Evolutionary conservation across 176 grass and related monocot genomes (phyloP), one percentile per base, ranked within the genome.

Genomic region (Metroxylon sagu): DNA sequence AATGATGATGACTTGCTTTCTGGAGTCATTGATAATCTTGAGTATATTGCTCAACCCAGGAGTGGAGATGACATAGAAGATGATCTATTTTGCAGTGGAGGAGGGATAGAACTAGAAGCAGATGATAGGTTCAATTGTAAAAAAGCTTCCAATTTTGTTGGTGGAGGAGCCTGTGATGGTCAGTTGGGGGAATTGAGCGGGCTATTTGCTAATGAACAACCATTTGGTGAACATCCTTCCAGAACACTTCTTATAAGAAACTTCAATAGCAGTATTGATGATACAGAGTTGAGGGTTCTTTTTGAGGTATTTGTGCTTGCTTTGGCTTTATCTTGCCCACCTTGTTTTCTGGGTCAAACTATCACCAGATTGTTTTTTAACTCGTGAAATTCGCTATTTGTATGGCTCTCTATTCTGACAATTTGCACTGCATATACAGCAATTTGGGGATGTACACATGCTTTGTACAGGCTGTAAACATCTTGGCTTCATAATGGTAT

Each of bases 401-500:
- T 58, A 51, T 39, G 28, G 21, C 17, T 52, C 48, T 29, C 21
- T 56, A 68, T 78, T 5, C 23, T 65, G 59, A 78, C 14, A 66
- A 19, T 43, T 12, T 28, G 26, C 51, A 68, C 6, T 27, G 74
- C 62, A 52, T 25, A 43, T 49, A 59, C 83, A 95, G 91, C 83
- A 77, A 74, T 95, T 87, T 69, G 91, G 91, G 64, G 86, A 87
- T 49, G 86, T 95, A 53, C 68, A 69, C 15, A 79, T 72, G 12
- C 68, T 95, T 49, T 95, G 90, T 65, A 90, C 91, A 62, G 77
- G 86, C 43, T 90, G 91, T 52, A 95, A 95, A 71, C 83, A 90
- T 86, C 91, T 86, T 79, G 91, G 91, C 76, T 95, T 95, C 69
- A 86, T 95, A 61, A 90, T 95, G 86, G 87, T 95, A 80, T 95